Percentiles rank a stretch among this genome's conserved stretches.
Evolutionary conservation across 305 asterid species (phyloP).

Genomic region (Ajuga reptans): DNA sequence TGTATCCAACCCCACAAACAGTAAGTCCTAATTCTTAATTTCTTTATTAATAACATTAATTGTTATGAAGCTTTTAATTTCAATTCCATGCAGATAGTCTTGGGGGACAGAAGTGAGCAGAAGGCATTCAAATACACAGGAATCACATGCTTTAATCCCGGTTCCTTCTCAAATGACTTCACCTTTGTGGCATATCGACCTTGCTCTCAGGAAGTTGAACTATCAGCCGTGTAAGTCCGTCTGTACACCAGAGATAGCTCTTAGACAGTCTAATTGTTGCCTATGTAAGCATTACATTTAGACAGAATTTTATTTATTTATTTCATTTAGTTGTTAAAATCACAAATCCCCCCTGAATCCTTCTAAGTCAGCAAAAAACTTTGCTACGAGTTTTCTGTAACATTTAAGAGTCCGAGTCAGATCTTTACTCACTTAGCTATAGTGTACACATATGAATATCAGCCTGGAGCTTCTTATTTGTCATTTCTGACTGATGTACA

Average conservation of each 20-base stretch:
- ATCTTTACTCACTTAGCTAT: no score
- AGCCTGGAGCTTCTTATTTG: no score
- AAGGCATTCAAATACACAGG: slow-evolving; percentile 73
- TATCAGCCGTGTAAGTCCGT: slow-evolving; percentile 53
- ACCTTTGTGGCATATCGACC: slow-evolving; percentile 81
- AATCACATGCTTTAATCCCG: slow-evolving; percentile 87
- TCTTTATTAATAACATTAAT: slow-evolving; percentile 7
- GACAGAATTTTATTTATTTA: background rate
- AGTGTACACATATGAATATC: no score
- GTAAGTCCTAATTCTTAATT: slow-evolving; percentile 32
- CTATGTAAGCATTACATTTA: slow-evolving; percentile 7
- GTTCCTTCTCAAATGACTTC: slow-evolving; percentile 82
- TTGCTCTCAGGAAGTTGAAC: slow-evolving; percentile 75
- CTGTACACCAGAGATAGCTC: slow-evolving; percentile 1
- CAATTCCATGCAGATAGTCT: slow-evolving; percentile 54
- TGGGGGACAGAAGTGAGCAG: slow-evolving; percentile 92
- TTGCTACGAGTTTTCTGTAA: no score
- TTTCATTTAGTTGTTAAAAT: background rate
- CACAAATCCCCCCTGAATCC: background rate
- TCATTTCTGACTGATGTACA: background rate
- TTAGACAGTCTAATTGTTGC: slow-evolving; percentile 7
- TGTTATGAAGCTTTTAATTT: slow-evolving; percentile 3
- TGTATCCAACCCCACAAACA: slow-evolving; percentile 86
- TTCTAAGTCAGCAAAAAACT: background rate
- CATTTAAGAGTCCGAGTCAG: no score